A percentile compares a stretch with the other conserved stretches of the same genome.
These are phyloP conservation scores for Purpureocillium takamizusanense DNA, from an alignment of 2,329 filamentous ascomycete genomes.

Conservation along the genomic window DNA sequence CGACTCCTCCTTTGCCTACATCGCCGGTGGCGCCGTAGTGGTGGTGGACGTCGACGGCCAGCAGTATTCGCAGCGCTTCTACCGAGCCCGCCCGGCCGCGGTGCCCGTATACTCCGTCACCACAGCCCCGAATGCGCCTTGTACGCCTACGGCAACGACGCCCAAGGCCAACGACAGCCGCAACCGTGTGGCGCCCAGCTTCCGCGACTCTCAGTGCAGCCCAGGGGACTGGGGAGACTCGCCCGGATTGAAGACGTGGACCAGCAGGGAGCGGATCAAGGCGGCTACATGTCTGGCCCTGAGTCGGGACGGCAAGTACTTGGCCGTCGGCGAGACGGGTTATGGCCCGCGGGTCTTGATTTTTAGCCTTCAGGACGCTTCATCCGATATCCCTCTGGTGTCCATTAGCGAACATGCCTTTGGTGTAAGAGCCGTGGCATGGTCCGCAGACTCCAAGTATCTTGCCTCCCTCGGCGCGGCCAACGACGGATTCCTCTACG, in stretches of 20 bases:
- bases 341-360: slow-evolving; percentile 87
- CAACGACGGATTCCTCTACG: slow-evolving; percentile 89
- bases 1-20: slow-evolving; percentile 74
- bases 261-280: slow-evolving; percentile 86
- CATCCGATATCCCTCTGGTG: slow-evolving; percentile 73
- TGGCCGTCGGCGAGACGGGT: slow-evolving; percentile 92
- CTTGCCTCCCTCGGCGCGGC: slow-evolving; percentile 80
- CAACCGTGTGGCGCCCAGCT: slow-evolving; percentile 39
- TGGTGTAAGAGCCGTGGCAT: slow-evolving; percentile 80
- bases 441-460: slow-evolving; percentile 78
- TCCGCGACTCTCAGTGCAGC: slow-evolving; percentile 39
- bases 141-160: slow-evolving; percentile 39
- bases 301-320: slow-evolving; percentile 75
- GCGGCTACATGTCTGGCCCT: slow-evolving; percentile 85
- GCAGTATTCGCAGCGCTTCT: slow-evolving; percentile 72
- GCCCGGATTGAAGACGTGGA: slow-evolving; percentile 63
- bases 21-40: slow-evolving; percentile 88
- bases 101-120: slow-evolving; percentile 53
- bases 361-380: slow-evolving; percentile 73
- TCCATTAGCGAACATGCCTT: slow-evolving; percentile 84
- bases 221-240: slow-evolving; percentile 52
- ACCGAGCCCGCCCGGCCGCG: slow-evolving; percentile 73
- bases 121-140: slow-evolving; percentile 40
- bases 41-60: slow-evolving; percentile 70
- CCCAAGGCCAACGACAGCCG: slow-evolving; percentile 56